These are phyloP conservation scores for Fusarium haematococcum DNA, from an alignment of 2,329 filamentous ascomycete species.

Conservation along the genomic window DNA sequence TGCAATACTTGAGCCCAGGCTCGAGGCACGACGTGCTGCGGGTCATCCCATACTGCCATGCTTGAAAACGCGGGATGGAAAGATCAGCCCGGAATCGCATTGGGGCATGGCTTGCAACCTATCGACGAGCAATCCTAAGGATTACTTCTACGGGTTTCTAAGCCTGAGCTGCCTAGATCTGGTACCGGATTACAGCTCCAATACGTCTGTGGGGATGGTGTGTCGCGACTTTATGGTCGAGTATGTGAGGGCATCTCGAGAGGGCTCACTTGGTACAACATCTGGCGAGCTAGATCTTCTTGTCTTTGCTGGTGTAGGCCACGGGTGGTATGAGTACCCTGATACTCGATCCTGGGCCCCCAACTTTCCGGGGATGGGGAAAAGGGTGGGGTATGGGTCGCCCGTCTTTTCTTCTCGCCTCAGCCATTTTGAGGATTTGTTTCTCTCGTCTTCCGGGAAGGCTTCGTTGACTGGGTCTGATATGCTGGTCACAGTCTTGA, in stretches of 20 bases:
- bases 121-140: slow-evolving; percentile 1
- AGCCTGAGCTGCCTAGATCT: neutral
- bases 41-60: neutral
- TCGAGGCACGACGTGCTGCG: neutral
- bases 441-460: neutral
- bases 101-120: neutral
- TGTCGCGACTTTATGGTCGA: slow-evolving; percentile 1
- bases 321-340: slow-evolving; percentile 1
- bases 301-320: slow-evolving; percentile 5
- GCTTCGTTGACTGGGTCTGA: neutral
- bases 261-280: neutral
- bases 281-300: neutral
- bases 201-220: slow-evolving; percentile 1
- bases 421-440: neutral
- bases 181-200: neutral
- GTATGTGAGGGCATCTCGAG: neutral
- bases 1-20: neutral
- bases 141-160: slow-evolving; percentile 17
- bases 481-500: neutral
- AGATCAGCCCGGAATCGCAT: neutral
- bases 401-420: neutral
- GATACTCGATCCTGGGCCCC: slow-evolving; percentile 18
- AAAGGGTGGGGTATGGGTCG: too few relatives aligned
- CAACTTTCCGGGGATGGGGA: slow-evolving; percentile 7
- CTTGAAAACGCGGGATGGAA: neutral